phyloP scores from a whole-genome alignment of 345 rosid species.

The Raphanus sativus region DNA sequence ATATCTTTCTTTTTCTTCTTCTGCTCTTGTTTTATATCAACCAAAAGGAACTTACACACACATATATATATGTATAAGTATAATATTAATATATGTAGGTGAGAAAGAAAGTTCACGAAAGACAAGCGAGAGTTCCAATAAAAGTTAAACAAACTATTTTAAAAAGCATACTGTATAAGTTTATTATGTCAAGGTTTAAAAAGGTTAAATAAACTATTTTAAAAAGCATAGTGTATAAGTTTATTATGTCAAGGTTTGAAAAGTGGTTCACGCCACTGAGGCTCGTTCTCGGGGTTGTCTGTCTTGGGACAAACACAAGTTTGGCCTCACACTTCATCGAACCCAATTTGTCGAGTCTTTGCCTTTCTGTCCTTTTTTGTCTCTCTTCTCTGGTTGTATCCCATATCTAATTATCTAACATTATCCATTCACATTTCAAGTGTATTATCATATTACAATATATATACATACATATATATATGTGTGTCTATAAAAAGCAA shows the following conservation, averaged over 20 bases:
- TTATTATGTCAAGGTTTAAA: too few species aligned
- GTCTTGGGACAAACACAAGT: conserved; percentile 36
- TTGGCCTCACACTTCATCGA: conserved; percentile 39
- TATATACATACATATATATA: neutral
- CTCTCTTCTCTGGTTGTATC: neutral
- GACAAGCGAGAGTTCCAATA: conserved; percentile 64
- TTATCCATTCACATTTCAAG: neutral
- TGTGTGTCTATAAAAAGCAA: too few species aligned
- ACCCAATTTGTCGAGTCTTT: conserved; percentile 29
- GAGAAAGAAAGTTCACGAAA: conserved; percentile 44
- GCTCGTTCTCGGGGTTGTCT: conserved; percentile 41
- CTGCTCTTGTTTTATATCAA: conserved; percentile 30
- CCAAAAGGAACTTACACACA: conserved; percentile 17
- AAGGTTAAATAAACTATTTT: too few species aligned
- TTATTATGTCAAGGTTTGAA: conserved; percentile 19
- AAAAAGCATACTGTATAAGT: neutral
- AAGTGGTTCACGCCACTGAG: conserved; percentile 38
- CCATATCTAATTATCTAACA: conserved; percentile 1
- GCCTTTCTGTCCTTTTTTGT: conserved; percentile 24
- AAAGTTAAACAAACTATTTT: conserved; percentile 22
- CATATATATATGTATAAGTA: neutral
- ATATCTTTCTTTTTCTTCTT: conserved; percentile 24
- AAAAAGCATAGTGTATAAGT: neutral
- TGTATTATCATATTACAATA: neutral
- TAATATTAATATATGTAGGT: conserved; percentile 1